Conservation (phyloP, 2,329 filamentous ascomycete genomes). For the Didymella glomerata region DNA sequence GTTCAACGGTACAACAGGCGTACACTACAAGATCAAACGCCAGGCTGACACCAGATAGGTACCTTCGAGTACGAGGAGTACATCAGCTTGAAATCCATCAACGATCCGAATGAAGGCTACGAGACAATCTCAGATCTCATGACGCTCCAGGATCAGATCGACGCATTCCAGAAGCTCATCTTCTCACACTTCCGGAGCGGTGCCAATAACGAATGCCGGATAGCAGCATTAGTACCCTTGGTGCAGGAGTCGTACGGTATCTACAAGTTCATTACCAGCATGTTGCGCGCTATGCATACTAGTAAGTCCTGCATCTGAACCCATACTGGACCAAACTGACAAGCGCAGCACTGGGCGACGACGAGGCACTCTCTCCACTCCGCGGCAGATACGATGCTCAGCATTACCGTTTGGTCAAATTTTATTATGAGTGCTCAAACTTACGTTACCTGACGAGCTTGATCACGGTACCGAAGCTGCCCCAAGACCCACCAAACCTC, state of each 20-base stretch:
- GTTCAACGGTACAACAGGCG: conserved; percentile 76
- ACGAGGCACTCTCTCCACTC: conserved; percentile 88
- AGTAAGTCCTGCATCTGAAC: conserved; percentile 62
- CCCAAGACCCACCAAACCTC: conserved; percentile 90
- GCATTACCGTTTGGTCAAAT: conserved; percentile 94
- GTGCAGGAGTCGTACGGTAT: conserved; percentile 99
- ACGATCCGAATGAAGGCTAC: conserved; percentile 96
- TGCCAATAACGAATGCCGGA: conserved; percentile 94
- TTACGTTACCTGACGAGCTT: conserved; percentile 94
- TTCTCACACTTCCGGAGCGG: conserved; percentile 95
- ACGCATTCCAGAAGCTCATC: conserved; percentile 97
- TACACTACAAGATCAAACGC: neutral
- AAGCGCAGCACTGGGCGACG: conserved; percentile 79
- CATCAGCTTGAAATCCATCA: conserved; percentile 96
- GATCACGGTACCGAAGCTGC: conserved; percentile 94
- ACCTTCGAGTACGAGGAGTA: conserved; percentile 99
- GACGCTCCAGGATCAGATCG: conserved; percentile 96
- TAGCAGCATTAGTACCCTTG: conserved; percentile 89
- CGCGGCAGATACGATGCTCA: conserved; percentile 91
- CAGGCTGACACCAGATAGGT: conserved; percentile 52
- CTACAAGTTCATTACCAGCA: conserved; percentile 99
- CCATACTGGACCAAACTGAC: conserved; percentile 18
- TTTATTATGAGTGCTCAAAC: conserved; percentile 99
- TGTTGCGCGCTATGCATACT: conserved; percentile 97
- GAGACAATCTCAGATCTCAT: conserved; percentile 98